Evolutionary conservation across 106 monocot genomes (phyloP).

Genomic region (Acorus calamus): DNA sequence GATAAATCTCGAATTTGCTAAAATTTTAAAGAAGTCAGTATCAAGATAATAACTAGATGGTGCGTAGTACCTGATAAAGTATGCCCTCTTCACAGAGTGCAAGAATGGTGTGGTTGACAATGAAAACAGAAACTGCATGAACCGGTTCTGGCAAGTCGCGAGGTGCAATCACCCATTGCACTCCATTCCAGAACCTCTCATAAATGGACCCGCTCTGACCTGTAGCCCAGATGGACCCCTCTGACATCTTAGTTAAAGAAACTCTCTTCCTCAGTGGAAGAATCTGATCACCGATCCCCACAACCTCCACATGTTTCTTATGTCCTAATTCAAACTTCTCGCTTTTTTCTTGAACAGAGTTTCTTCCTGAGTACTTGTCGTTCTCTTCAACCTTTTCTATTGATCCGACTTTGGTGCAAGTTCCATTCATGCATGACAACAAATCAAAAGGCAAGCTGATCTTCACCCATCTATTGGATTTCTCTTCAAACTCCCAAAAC

Average conservation of each 20-base stretch:
- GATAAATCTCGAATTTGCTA: too few relatives aligned
- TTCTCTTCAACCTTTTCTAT: constrained; percentile 25
- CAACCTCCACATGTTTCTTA: not conserved
- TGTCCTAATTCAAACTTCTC: not conserved
- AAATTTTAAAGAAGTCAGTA: too few relatives aligned
- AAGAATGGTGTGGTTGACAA: constrained; percentile 69
- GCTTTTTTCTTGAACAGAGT: not conserved
- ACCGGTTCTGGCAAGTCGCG: constrained; percentile 59
- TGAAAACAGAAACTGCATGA: constrained; percentile 45
- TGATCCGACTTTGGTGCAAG: constrained; percentile 64
- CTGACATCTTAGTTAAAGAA: constrained; percentile 65
- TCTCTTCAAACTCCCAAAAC: constrained; percentile 70
- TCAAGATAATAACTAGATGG: not conserved
- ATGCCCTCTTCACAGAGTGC: constrained; percentile 59
- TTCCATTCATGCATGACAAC: constrained; percentile 52
- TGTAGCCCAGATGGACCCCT: constrained; percentile 78
- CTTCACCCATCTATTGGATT: constrained; percentile 64
- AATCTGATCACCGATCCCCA: constrained; percentile 18
- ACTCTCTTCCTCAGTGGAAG: constrained; percentile 60
- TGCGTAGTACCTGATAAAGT: constrained; percentile 58
- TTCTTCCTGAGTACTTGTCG: not conserved
- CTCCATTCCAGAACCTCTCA: constrained; percentile 96
- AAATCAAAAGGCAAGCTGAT: constrained; percentile 63
- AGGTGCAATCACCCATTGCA: constrained; percentile 84
- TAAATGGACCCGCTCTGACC: constrained; percentile 86